A percentile compares a stretch with the other conserved stretches of the same genome.
Evolutionary conservation across 495 filamentous ascomycete species (phyloP).

Genomic region (Thozetella sp.): DNA sequence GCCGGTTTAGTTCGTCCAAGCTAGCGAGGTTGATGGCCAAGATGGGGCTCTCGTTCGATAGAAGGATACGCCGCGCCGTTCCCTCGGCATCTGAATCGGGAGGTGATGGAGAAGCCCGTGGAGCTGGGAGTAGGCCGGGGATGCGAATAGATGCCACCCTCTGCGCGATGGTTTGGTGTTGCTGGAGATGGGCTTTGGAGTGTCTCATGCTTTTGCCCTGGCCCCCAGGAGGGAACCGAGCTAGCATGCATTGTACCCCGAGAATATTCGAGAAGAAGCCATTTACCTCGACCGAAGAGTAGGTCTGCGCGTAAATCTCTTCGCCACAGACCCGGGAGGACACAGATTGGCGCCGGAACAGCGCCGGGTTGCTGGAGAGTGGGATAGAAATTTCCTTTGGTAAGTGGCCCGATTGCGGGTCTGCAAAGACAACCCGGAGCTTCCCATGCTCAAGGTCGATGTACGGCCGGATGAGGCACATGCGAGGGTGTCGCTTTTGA

Average conservation of each 20-base stretch:
- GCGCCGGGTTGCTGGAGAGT: constrained; percentile 59
- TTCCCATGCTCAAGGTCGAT: constrained; percentile 61
- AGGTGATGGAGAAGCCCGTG: constrained; percentile 35
- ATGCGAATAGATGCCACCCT: constrained; percentile 22
- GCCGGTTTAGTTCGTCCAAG: constrained; percentile 72
- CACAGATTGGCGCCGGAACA: constrained; percentile 42
- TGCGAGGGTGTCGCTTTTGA: constrained; percentile 80
- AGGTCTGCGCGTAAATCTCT: constrained; percentile 66
- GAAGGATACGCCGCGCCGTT: constrained; percentile 59
- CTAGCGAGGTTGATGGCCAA: constrained; percentile 80
- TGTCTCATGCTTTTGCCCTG: constrained; percentile 58
- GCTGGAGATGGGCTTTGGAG: constrained; percentile 65
- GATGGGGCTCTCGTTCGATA: constrained; percentile 94
- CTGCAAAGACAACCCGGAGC: constrained; percentile 54
- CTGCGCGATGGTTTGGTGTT: constrained; percentile 37
- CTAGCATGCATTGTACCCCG: constrained; percentile 77
- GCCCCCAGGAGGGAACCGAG: constrained; percentile 71
- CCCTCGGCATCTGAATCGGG: constrained; percentile 48
- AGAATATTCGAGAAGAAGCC: constrained; percentile 74
- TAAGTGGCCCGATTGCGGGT: constrained; percentile 27
- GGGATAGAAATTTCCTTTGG: constrained; percentile 59
- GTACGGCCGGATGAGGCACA: constrained; percentile 75
- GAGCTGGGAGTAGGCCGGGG: constrained; percentile 57
- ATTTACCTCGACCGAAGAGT: constrained; percentile 63
- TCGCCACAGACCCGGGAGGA: constrained; percentile 80